Percentiles rank a stretch among this genome's conserved stretches.
Evolutionary conservation across 2,329 filamentous ascomycete genomes (phyloP).

Genomic region (Fusarium tupiense): DNA sequence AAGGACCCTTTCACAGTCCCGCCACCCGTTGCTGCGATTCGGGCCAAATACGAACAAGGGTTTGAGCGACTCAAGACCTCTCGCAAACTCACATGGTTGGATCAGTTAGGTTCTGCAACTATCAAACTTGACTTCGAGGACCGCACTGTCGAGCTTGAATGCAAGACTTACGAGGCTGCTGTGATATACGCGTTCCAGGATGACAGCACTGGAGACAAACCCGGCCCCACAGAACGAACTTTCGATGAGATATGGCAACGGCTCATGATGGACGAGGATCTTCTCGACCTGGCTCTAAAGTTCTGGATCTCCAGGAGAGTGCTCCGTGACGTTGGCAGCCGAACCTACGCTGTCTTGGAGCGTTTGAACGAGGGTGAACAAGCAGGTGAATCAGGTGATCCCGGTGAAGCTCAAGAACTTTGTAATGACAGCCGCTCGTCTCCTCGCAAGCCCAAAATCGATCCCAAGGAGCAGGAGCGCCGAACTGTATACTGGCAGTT

Average conservation of each 20-base stretch:
- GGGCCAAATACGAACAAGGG: constrained; percentile 75
- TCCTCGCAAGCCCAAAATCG: constrained; percentile 64
- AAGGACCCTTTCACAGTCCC: constrained; percentile 76
- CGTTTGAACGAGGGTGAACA: constrained; percentile 56
- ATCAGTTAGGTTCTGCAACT: constrained; percentile 80
- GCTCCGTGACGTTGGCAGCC: constrained; percentile 64
- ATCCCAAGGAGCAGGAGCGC: constrained; percentile 71
- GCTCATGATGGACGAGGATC: constrained; percentile 78
- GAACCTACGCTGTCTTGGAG: constrained; percentile 75
- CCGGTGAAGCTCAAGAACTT: constrained; percentile 33
- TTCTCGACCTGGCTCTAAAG: constrained; percentile 71
- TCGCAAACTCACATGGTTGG: constrained; percentile 88
- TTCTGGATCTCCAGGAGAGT: constrained; percentile 79
- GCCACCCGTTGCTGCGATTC: constrained; percentile 64
- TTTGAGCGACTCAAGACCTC: constrained; percentile 85
- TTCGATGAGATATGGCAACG: constrained; percentile 65
- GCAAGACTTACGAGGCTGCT: constrained; percentile 85
- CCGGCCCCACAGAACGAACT: constrained; percentile 52
- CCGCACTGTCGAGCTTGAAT: constrained; percentile 75
- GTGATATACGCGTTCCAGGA: constrained; percentile 85
- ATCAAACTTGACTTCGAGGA: constrained; percentile 87
- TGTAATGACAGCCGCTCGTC: constrained; percentile 49
- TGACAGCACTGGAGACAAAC: constrained; percentile 49
- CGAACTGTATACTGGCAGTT: constrained; percentile 86
- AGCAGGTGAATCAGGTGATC: constrained; percentile 46